These are phyloP conservation scores for Aspergillus avenaceus DNA, from an alignment of 495 filamentous ascomycete genomes.

Conservation along the genomic window DNA sequence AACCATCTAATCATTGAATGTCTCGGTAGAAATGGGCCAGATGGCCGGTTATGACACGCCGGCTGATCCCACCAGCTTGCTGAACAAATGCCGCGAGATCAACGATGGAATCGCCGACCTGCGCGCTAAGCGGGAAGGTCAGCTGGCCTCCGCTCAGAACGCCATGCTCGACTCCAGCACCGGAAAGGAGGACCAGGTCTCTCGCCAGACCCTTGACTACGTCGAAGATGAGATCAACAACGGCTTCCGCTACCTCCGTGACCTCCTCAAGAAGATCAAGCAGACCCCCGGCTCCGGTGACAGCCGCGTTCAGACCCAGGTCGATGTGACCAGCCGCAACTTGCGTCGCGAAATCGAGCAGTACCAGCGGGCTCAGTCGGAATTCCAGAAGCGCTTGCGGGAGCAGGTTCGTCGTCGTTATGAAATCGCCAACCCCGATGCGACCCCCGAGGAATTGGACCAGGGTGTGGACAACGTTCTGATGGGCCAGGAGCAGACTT, in stretches of 20 bases:
- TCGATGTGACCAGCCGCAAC: constrained; percentile 72
- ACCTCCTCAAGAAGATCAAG: constrained; percentile 75
- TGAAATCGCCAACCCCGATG: constrained; percentile 82
- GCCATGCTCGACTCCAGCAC: constrained; percentile 41
- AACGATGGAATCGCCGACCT: constrained; percentile 60
- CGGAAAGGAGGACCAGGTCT: constrained; percentile 38
- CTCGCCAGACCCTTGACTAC: constrained; percentile 50
- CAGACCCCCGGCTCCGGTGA: constrained; percentile 67
- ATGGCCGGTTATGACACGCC: constrained; percentile 42
- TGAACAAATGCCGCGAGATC: constrained; percentile 79
- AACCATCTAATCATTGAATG: not conserved
- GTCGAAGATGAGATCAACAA: constrained; percentile 79
- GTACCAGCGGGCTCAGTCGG: constrained; percentile 72
- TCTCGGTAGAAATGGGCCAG: constrained; percentile 57
- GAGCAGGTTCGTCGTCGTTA: constrained; percentile 85
- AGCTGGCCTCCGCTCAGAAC: constrained; percentile 37
- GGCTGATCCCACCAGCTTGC: constrained; percentile 64
- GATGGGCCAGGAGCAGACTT: constrained; percentile 67
- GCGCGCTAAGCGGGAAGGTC: constrained; percentile 32
- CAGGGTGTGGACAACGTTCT: constrained; percentile 69
- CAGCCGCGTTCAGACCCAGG: constrained; percentile 67
- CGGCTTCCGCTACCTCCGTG: constrained; percentile 68
- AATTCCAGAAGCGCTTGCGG: constrained; percentile 71
- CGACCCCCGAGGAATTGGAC: constrained; percentile 73
- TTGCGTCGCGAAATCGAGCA: constrained; percentile 72